A percentile compares a stretch with the other conserved stretches of the same genome.
Evolutionary conservation across 2,329 filamentous ascomycete genomes (phyloP).

Genomic region (Hawksworthiomyces lignivorus): DNA sequence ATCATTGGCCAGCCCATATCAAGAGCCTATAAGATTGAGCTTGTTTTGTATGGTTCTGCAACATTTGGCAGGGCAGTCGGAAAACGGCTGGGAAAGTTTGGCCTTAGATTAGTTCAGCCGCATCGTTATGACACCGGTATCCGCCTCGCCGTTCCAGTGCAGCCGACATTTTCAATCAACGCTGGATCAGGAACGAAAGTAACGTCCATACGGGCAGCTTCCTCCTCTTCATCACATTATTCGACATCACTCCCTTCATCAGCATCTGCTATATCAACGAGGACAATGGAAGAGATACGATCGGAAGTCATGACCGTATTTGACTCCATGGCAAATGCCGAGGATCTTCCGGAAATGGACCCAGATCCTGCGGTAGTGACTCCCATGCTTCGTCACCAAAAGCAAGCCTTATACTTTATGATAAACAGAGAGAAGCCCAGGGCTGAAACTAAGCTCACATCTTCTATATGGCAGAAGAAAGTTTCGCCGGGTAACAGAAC

Average conservation of each 20-base stretch:
- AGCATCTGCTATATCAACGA: background rate
- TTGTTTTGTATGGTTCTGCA: constrained; percentile 73
- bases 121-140: constrained; percentile 59
- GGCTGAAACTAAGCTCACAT: constrained; percentile 49
- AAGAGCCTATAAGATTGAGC: constrained; percentile 52
- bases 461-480: constrained; percentile 69
- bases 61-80: constrained; percentile 60
- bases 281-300: constrained; percentile 79
- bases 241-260: background rate
- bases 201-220: background rate
- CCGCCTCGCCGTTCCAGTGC: constrained; percentile 62
- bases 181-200: constrained; percentile 13
- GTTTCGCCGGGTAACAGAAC: constrained; percentile 42
- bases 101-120: constrained; percentile 60
- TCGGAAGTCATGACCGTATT: constrained; percentile 82
- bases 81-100: constrained; percentile 55
- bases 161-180: constrained; percentile 32
- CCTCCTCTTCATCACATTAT: background rate
- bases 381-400: constrained; percentile 74
- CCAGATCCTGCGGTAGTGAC: constrained; percentile 55
- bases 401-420: constrained; percentile 86
- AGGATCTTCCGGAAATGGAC: constrained; percentile 68
- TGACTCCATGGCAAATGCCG: constrained; percentile 68
- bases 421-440: constrained; percentile 64
- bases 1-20: constrained; percentile 55